Evolutionary conservation across 306 rosid species (phyloP), one percentile per base, ranked within the genome.

Genomic region (Potentilla sterilis): DNA sequence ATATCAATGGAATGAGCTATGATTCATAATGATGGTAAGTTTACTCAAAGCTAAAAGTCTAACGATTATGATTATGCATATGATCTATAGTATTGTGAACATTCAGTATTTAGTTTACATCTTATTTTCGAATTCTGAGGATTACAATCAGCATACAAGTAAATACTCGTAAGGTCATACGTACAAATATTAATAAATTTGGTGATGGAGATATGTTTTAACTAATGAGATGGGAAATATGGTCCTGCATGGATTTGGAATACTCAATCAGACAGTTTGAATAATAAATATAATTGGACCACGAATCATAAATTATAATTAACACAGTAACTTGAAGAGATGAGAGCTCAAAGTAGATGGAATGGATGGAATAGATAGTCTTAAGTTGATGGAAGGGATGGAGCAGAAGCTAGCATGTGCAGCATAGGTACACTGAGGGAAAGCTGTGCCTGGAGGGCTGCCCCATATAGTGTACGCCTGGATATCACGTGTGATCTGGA

Each of bases 401-500:
- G 24, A 15, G 28, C 28, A 7, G 69, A 65, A 47, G 69, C 69
- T 1, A 65, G 81, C 78, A 76, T 76, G 81, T 76, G 84, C 80
- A 13, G 73, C 83, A 78, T 82, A 62, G 57, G 71, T 64, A 73
- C 77, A 18, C 15, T 19, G 44, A 61, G 44, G 76, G 72, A 80
- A 80, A 81, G 87, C 77, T 69, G 55, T 66, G 49, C 40, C 70
- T 52, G 24, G 64, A 68, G 80, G 72, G 77, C 46, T 58, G 64
- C 75, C 72, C 69, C 84, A 72, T 78, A 85, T 67, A 78, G 65
- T 72, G 73, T 77, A 55, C 76, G 80, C 82, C 65, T 72, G 77
- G 75, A 57, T 76, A 42, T 81, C 91, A 81, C 88, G 79, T 86
- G 90, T 69, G 3, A 74, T 81, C 82, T 91, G 93, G 98, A 83